A percentile compares a stretch with the other conserved stretches of the same genome.
Evolutionary conservation across 805 yeast genomes (phyloP).

Genomic region (Middelhovenomyces tepae): DNA sequence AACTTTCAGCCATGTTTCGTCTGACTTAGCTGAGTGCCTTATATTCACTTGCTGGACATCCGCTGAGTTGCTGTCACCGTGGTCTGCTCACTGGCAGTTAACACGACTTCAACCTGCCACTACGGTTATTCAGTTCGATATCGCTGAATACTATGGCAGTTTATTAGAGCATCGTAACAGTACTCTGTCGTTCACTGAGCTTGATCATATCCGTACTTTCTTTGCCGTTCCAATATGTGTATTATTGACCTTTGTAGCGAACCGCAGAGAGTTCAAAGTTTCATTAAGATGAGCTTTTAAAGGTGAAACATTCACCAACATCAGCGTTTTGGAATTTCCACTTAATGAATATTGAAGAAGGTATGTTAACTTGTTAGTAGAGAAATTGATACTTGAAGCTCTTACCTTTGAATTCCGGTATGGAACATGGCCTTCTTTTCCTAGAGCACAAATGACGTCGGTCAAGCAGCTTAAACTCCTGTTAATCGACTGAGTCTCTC

Average conservation of each 20-base stretch:
- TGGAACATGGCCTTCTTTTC: constrained; percentile 47
- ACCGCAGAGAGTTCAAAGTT: constrained; percentile 74
- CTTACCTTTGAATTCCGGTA: constrained; percentile 45
- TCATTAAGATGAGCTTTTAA: constrained; percentile 54
- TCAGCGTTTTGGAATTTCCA: constrained; percentile 80
- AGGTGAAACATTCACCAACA: constrained; percentile 88
- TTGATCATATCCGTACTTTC: no score
- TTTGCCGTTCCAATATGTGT: constrained; percentile 21
- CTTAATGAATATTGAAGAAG: constrained; percentile 74
- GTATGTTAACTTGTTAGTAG: constrained; percentile 56
- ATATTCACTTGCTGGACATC: no score
- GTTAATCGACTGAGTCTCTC: constrained; percentile 85
- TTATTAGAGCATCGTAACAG: no score
- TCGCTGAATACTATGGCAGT: no score
- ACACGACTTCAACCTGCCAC: no score
- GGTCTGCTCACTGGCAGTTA: no score
- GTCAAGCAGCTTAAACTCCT: constrained; percentile 82
- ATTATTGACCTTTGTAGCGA: constrained; percentile 54
- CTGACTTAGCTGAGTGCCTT: no score
- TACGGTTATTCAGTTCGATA: no score
- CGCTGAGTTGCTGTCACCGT: no score
- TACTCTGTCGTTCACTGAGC: no score
- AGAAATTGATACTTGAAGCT: background rate
- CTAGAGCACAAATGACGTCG: constrained; percentile 74
- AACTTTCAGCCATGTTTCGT: no score